Percentiles rank a stretch among this genome's conserved stretches.
Conservation (phyloP, 768 basidiomycete species). For the Tephrocybe sp. region DNA sequence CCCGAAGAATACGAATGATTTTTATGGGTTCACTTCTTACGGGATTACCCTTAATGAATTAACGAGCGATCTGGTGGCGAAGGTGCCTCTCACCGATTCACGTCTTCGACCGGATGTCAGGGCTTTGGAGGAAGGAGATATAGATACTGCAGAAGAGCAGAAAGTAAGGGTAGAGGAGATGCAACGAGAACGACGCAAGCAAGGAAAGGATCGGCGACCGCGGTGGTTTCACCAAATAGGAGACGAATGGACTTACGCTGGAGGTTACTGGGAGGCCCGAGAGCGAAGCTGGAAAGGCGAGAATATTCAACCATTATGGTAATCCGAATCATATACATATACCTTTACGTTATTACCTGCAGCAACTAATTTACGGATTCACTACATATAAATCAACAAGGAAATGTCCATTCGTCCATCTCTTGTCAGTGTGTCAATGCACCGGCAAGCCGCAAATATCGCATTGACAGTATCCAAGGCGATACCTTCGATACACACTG, state of each 20-base stretch:
- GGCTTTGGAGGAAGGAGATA: conserved; percentile 75
- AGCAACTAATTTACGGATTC: not conserved
- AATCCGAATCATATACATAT: conserved; percentile 22
- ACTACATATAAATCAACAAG: conserved; percentile 2
- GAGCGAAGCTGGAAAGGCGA: conserved; percentile 60
- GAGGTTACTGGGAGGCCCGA: conserved; percentile 85
- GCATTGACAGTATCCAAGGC: no score
- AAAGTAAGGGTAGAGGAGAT: conserved; percentile 74
- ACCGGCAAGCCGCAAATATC: no score
- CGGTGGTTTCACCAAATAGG: conserved; percentile 74
- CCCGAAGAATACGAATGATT: conserved; percentile 66
- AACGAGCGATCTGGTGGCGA: conserved; percentile 59
- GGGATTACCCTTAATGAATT: conserved; percentile 83
- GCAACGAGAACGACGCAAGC: conserved; percentile 71
- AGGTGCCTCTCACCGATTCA: conserved; percentile 80
- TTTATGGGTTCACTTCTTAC: conserved; percentile 83
- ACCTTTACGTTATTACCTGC: not conserved
- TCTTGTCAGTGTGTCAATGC: no score
- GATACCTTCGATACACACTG: no score
- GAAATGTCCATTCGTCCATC: no score
- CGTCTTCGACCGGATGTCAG: conserved; percentile 80
- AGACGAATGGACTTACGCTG: conserved; percentile 75
- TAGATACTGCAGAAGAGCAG: conserved; percentile 69
- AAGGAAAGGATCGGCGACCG: conserved; percentile 58
- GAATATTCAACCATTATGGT: conserved; percentile 61